These are phyloP conservation scores for Colletotrichum plurivorum DNA, from an alignment of 2,329 filamentous ascomycete genomes.

Conservation along the genomic window DNA sequence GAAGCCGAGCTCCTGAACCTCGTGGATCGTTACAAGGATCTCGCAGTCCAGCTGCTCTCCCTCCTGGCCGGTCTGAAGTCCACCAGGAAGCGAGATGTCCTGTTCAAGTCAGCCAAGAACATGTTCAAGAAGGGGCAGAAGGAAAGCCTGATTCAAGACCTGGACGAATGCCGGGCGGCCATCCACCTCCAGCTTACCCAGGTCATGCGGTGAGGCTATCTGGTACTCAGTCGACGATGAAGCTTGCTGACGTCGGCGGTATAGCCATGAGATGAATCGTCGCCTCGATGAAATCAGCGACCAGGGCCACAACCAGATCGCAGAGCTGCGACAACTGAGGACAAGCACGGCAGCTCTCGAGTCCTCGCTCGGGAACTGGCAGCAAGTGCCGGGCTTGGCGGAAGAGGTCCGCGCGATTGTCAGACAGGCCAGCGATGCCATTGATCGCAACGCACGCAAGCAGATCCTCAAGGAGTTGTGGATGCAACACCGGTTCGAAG, in stretches of 20 bases:
- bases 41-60: not conserved
- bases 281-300: not conserved
- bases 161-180: not conserved
- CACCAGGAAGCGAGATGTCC: not conserved
- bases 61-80: not conserved
- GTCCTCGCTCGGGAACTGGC: not conserved
- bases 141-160: not conserved
- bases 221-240: not conserved
- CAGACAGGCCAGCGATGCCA: not conserved
- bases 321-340: not conserved
- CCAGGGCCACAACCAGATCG: not conserved
- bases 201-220: not conserved
- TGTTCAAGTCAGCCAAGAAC: slow-evolving; percentile 1
- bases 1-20: not conserved
- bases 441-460: not conserved
- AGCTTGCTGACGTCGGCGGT: not conserved
- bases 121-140: not conserved
- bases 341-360: not conserved
- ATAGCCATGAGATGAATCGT: not conserved
- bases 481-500: slow-evolving; percentile 10
- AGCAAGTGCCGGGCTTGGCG: not conserved
- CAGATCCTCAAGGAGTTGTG: not conserved
- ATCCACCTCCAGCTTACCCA: not conserved
- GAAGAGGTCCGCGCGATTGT: not conserved
- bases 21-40: not conserved